Conservation (phyloP, 1,139 yeast genomes). For the Suhomyces bokatorum region DNA sequence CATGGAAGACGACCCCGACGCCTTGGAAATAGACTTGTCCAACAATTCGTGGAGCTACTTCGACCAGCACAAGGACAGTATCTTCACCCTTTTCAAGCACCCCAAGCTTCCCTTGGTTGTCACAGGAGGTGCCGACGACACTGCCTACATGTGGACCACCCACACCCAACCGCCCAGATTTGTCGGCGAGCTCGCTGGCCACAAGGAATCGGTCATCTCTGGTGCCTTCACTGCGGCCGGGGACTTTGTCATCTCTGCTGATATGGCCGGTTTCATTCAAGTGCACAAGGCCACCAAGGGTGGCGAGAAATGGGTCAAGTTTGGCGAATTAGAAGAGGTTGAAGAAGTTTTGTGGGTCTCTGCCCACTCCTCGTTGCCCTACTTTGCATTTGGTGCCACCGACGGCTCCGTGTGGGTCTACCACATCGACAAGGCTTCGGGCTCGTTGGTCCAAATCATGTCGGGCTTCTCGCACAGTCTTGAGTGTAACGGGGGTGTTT, state of each 20-base stretch:
- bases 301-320: slow-evolving; percentile 79
- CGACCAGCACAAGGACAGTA: slow-evolving; percentile 83
- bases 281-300: slow-evolving; percentile 70
- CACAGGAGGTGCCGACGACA: slow-evolving; percentile 89
- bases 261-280: slow-evolving; percentile 86
- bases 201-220: slow-evolving; percentile 82
- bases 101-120: slow-evolving; percentile 78
- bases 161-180: slow-evolving; percentile 80
- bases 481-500: slow-evolving; percentile 78
- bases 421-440: slow-evolving; percentile 58
- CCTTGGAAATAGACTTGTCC: slow-evolving; percentile 62
- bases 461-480: slow-evolving; percentile 78
- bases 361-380: slow-evolving; percentile 68
- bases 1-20: slow-evolving; percentile 27
- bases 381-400: slow-evolving; percentile 89
- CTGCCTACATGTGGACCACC: slow-evolving; percentile 89
- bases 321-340: slow-evolving; percentile 77
- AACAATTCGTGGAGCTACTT: slow-evolving; percentile 89
- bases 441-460: slow-evolving; percentile 66
- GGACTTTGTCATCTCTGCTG: slow-evolving; percentile 78
- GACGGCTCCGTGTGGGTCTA: slow-evolving; percentile 97
- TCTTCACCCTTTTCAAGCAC: slow-evolving; percentile 75
- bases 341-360: slow-evolving; percentile 76
- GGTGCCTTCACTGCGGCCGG: slow-evolving; percentile 88
- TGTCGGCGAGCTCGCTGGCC: slow-evolving; percentile 73